Base-by-base conservation (phyloP, 352 stramenopile species). In the Globisporangium perplexum region DNA sequence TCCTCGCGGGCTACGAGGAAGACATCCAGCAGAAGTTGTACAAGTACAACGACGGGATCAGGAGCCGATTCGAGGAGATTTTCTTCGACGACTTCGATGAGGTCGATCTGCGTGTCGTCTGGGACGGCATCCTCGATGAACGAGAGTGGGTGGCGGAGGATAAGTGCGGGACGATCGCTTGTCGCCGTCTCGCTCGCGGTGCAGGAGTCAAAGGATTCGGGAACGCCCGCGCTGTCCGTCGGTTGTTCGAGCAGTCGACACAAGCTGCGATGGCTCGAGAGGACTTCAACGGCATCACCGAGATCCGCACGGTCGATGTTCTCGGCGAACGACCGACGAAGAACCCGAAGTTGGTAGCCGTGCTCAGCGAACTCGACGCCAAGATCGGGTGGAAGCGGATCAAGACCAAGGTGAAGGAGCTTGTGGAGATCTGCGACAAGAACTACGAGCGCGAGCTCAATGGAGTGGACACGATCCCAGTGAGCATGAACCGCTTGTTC, bases 1-100 rank as follows among this genome's bases (percentile, higher is more conserved):
- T 97, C 49, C 62, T 98, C 24, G 88, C 90, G 31, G 90, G 90
- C 15, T 97, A 97, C 62, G 74, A 97, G 67, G 86, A 97, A 46
- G 88, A 97, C 42, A 95, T 98, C 42, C 69, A 97, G 52, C 78
- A 96, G 36, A 96, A 96, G 45, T 61, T 98, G 42, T 97, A 97
- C 65, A 71, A 84, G 17, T 93, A 90, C 60, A 97, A 97, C 55
- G 72, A 88, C 52, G 93, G 93, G 10, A 66, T 98, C 1, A 63
- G 60, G 7, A 96, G 77, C 47, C 77, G 93, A 7, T 97, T 98
- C 53, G 68, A 61, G 17, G 75, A 88, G 44, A 74, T 98, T 18
- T 47, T 63, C 20, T 97, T 98, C 69, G 80, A 96, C 7, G 90
- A 98, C 69, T 97, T 96, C 60, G 83, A 92, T 31, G 86, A 96